phyloP scores from a whole-genome alignment of 306 rosid species.

The Notholithocarpus densiflorus region DNA sequence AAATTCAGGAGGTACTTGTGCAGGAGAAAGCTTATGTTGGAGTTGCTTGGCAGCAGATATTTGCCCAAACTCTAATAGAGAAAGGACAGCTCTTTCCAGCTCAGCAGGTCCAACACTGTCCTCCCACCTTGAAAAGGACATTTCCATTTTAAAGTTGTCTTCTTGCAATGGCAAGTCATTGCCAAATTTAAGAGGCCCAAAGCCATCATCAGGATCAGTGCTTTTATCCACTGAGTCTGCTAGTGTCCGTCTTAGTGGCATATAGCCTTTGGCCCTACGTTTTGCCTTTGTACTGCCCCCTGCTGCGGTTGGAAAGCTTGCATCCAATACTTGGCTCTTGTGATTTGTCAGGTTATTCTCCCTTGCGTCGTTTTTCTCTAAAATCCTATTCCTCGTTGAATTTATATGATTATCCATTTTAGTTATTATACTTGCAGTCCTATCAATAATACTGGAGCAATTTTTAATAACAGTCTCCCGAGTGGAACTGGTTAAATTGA shows the following conservation, averaged over 20 bases:
- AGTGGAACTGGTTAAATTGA: constrained; percentile 49
- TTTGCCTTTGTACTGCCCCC: constrained; percentile 73
- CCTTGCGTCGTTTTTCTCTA: constrained; percentile 64
- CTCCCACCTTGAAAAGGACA: constrained; percentile 89
- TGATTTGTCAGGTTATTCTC: constrained; percentile 53
- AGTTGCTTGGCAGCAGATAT: constrained; percentile 89
- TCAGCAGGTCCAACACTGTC: constrained; percentile 93
- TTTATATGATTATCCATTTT: constrained; percentile 89
- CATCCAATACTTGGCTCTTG: constrained; percentile 62
- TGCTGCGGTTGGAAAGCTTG: constrained; percentile 47
- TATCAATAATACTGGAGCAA: constrained; percentile 78
- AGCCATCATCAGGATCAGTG: constrained; percentile 63
- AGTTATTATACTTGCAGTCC: constrained; percentile 78
- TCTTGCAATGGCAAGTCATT: constrained; percentile 63
- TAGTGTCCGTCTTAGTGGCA: constrained; percentile 52
- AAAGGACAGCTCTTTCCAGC: constrained; percentile 89
- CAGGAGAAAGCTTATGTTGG: constrained; percentile 87
- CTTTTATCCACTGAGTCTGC: constrained; percentile 56
- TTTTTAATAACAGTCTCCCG: constrained; percentile 53
- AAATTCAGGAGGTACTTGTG: constrained; percentile 68
- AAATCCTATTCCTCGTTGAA: constrained; percentile 48
- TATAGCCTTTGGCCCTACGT: constrained; percentile 80
- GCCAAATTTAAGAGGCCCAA: constrained; percentile 42
- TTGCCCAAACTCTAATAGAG: constrained; percentile 94
- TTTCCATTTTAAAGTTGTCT: constrained; percentile 64